A percentile compares a stretch with the other conserved stretches of the same genome.
phyloP scores from a whole-genome alignment of 129 eudicot genomes.

The Escallonia herrerae region DNA sequence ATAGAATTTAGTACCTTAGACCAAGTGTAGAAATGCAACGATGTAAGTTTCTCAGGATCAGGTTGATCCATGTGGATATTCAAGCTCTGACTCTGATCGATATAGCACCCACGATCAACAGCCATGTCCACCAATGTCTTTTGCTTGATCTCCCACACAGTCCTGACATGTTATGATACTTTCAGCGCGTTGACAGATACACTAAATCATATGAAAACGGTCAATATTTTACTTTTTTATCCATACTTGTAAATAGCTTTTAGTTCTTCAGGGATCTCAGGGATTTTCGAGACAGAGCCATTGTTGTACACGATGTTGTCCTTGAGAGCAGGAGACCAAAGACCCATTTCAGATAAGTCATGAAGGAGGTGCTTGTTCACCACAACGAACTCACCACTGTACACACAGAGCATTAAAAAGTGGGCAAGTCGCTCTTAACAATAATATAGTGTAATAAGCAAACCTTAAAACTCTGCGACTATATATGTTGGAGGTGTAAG shows the following conservation, averaged over 20 bases:
- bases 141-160: conserved; percentile 74
- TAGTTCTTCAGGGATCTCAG: conserved; percentile 49
- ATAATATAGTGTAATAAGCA: too few species aligned
- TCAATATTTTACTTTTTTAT: not conserved
- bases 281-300: conserved; percentile 53
- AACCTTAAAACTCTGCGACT: conserved; percentile 63
- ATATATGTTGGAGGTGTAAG: conserved; percentile 65
- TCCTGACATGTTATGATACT: conserved; percentile 19
- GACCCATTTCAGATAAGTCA: conserved; percentile 66
- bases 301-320: conserved; percentile 44
- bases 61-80: conserved; percentile 68
- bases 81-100: conserved; percentile 65
- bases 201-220: not conserved
- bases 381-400: conserved; percentile 71
- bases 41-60: conserved; percentile 46
- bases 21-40: conserved; percentile 70
- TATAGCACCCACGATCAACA: conserved; percentile 65
- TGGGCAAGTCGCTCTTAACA: not conserved
- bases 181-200: not conserved
- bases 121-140: conserved; percentile 66
- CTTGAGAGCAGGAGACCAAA: conserved; percentile 58
- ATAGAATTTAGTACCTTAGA: conserved; percentile 25
- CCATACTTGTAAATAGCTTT: conserved; percentile 56
- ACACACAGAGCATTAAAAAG: not conserved
- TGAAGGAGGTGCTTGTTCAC: conserved; percentile 67